Percentiles rank a stretch among this genome's conserved stretches.
phyloP scores from a whole-genome alignment of 2,329 filamentous ascomycete species.

The Phaeoacremonium minimum region DNA sequence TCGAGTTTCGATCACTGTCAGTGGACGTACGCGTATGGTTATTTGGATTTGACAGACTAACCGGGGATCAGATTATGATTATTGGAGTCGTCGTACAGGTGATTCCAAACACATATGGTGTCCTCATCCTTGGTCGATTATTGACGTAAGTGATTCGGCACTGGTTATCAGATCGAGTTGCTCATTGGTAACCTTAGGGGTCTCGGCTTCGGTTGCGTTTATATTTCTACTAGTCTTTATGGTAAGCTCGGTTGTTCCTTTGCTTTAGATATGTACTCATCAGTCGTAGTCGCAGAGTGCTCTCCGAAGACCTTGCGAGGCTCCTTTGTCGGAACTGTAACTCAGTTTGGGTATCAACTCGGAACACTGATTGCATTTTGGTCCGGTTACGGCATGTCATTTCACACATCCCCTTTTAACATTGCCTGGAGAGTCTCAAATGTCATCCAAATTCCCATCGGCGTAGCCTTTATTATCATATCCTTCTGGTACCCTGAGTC shows the following conservation, averaged over 20 bases:
- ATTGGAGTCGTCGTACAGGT: slow-evolving; percentile 33
- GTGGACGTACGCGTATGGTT: too few relatives aligned
- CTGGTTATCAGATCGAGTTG: too few relatives aligned
- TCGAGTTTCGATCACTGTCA: slow-evolving; percentile 25
- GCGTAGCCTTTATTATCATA: slow-evolving; percentile 25
- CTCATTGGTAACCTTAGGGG: slow-evolving; percentile 25
- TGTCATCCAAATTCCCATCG: slow-evolving; percentile 34
- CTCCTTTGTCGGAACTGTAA: slow-evolving; percentile 31
- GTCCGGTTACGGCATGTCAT: slow-evolving; percentile 37
- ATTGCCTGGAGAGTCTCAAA: slow-evolving; percentile 37
- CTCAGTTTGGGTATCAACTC: slow-evolving; percentile 36
- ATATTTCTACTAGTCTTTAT: slow-evolving; percentile 35
- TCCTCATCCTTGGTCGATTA: slow-evolving; percentile 32
- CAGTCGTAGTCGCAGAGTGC: slow-evolving; percentile 26
- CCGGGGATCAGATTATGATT: slow-evolving; percentile 28
- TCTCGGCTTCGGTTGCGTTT: slow-evolving; percentile 33
- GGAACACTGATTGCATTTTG: slow-evolving; percentile 38
- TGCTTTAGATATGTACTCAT: background rate
- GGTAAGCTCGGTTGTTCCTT: slow-evolving; percentile 4
- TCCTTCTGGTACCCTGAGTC: slow-evolving; percentile 33
- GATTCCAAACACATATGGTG: slow-evolving; percentile 33
- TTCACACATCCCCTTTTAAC: slow-evolving; percentile 31
- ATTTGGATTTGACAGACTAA: too few relatives aligned
- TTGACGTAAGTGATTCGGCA: slow-evolving; percentile 26
- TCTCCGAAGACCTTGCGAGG: slow-evolving; percentile 30